phyloP scores from a whole-genome alignment of 768 basidiomycete genomes.

The Rhodotorula taiwanensis region DNA sequence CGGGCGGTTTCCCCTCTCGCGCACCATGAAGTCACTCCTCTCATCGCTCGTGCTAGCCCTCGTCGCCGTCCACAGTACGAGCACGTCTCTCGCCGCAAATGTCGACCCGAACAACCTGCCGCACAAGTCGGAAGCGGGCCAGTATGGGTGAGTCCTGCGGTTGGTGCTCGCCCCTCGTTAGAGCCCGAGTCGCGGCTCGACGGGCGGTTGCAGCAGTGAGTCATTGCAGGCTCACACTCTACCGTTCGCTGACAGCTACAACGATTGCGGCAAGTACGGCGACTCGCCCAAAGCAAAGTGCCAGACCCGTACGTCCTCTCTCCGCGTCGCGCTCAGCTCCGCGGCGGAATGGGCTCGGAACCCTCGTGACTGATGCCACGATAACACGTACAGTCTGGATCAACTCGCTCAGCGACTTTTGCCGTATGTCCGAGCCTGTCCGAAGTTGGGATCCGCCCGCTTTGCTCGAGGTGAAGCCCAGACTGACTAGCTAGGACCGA shows the following conservation, averaged over 20 bases:
- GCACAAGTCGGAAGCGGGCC: slow-evolving; percentile 31
- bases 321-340: no score
- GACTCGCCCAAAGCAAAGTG: slow-evolving; percentile 26
- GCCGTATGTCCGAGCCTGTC: neutral
- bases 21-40: slow-evolving; percentile 1
- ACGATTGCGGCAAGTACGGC: slow-evolving; percentile 30
- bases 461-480: no score
- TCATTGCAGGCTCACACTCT: neutral
- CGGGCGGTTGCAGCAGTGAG: no score
- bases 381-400: slow-evolving; percentile 17
- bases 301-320: slow-evolving; percentile 18
- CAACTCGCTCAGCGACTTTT: slow-evolving; percentile 52
- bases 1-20: neutral
- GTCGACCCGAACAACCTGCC: slow-evolving; percentile 33
- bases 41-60: slow-evolving; percentile 2
- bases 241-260: slow-evolving; percentile 10
- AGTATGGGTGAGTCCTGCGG: slow-evolving; percentile 22
- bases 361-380: neutral
- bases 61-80: slow-evolving; percentile 1
- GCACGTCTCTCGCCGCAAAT: slow-evolving; percentile 3
- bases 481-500: no score
- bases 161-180: neutral
- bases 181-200: no score
- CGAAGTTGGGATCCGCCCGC: neutral
- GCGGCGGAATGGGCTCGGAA: neutral